phyloP scores from a whole-genome alignment of 225 moss, liverwort and hornwort genomes.

The Polytrichum formosum region DNA sequence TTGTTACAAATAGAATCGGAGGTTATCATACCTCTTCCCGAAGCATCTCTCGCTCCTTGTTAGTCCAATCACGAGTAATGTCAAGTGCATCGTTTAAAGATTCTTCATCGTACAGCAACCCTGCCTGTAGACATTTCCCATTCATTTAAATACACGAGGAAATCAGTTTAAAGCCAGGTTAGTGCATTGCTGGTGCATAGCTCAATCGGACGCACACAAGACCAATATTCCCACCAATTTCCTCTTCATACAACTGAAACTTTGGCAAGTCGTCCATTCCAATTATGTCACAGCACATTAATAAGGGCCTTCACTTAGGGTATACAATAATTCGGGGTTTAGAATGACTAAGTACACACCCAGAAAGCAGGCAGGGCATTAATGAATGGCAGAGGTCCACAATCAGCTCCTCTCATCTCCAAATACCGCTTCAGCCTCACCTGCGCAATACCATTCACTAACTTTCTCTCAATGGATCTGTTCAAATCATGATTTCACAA shows the following conservation, averaged over 20 bases:
- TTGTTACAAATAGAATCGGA: no score
- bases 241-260: not conserved
- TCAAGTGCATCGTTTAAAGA: constrained; percentile 84
- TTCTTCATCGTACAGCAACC: constrained; percentile 86
- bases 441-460: constrained; percentile 28
- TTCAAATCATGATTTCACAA: not conserved
- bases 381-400: constrained; percentile 85
- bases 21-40: constrained; percentile 54
- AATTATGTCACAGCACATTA: no score
- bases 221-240: not conserved
- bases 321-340: no score
- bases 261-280: no score
- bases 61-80: constrained; percentile 91
- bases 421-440: constrained; percentile 92
- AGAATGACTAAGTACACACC: constrained; percentile 36
- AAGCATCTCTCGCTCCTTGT: constrained; percentile 89
- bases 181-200: not conserved
- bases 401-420: constrained; percentile 99
- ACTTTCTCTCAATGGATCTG: not conserved
- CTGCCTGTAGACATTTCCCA: constrained; percentile 50
- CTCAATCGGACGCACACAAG: no score
- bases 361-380: constrained; percentile 98
- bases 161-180: not conserved
- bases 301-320: no score
- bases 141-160: not conserved